A percentile compares a stretch with the other conserved stretches of the same genome.
Conservation (phyloP, 1,139 yeast species). For the Saccharomycopsis hybrid region DNA sequence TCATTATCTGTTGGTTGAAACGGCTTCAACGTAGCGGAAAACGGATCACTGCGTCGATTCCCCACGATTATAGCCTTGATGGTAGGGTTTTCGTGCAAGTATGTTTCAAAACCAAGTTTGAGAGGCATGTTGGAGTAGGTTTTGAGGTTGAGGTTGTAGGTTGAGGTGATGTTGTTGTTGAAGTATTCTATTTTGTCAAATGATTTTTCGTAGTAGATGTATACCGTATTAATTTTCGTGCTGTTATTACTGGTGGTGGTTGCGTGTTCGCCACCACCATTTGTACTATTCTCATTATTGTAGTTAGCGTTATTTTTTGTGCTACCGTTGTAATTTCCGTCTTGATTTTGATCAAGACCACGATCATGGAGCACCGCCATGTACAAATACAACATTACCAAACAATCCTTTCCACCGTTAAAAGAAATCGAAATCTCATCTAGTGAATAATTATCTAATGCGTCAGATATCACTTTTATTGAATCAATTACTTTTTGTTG, state of each 20-base stretch:
- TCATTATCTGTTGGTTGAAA: conserved; percentile 71
- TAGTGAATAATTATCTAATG: conserved; percentile 27
- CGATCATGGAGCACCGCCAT: conserved; percentile 42
- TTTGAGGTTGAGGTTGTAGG: conserved; percentile 42
- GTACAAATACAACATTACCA: conserved; percentile 68
- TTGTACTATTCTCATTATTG: conserved; percentile 19
- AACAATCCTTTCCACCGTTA: conserved; percentile 89
- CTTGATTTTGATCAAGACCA: conserved; percentile 27
- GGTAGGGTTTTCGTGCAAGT: conserved; percentile 40
- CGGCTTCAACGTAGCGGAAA: conserved; percentile 45
- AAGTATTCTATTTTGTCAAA: conserved; percentile 57
- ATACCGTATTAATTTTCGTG: conserved; percentile 49
- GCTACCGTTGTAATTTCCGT: background rate
- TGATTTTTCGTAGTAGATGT: conserved; percentile 62
- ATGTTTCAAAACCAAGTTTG: conserved; percentile 59
- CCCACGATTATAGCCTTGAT: conserved; percentile 72
- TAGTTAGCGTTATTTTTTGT: conserved; percentile 12
- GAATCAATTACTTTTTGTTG: conserved; percentile 30
- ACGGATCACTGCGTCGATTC: conserved; percentile 76
- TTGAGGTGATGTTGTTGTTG: conserved; percentile 35
- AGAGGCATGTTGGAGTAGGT: conserved; percentile 41
- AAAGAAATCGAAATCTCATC: conserved; percentile 67
- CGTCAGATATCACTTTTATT: conserved; percentile 20
- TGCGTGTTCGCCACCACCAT: background rate
- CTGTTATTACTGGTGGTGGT: conserved; percentile 27